phyloP scores from a whole-genome alignment of 306 rosid species.

The Vigna mungo region DNA sequence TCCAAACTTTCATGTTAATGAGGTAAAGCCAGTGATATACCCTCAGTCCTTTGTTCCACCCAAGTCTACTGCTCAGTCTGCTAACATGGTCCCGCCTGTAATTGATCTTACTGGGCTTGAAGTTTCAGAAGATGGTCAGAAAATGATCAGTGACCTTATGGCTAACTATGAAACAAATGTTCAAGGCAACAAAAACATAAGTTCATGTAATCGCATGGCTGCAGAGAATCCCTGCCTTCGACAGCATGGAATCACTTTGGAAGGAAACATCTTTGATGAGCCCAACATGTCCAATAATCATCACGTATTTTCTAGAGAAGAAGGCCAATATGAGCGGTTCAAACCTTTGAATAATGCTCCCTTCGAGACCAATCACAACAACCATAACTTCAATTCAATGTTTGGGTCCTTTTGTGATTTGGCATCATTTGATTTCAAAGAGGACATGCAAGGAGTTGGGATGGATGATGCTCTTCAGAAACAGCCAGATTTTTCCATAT shows the following conservation, averaged over 20 bases:
- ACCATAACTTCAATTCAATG: slow-evolving; percentile 52
- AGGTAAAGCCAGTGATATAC: slow-evolving; percentile 64
- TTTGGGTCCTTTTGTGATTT: slow-evolving; percentile 64
- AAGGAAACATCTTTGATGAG: slow-evolving; percentile 56
- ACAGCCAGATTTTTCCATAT: slow-evolving; percentile 57
- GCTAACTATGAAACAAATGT: slow-evolving; percentile 59
- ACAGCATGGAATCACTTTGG: slow-evolving; percentile 50
- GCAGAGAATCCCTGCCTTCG: slow-evolving; percentile 47
- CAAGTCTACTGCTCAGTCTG: slow-evolving; percentile 48
- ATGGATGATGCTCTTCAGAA: slow-evolving; percentile 53
- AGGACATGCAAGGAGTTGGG: slow-evolving; percentile 56
- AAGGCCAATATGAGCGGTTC: slow-evolving; percentile 55
- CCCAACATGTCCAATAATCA: slow-evolving; percentile 47
- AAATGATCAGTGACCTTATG: slow-evolving; percentile 64
- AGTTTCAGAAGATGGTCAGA: slow-evolving; percentile 71
- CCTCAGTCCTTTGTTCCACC: slow-evolving; percentile 59
- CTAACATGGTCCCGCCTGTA: slow-evolving; percentile 49
- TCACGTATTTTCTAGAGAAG: slow-evolving; percentile 54
- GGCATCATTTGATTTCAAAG: slow-evolving; percentile 61
- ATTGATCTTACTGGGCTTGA: slow-evolving; percentile 61
- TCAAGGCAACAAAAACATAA: slow-evolving; percentile 52
- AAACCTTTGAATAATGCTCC: slow-evolving; percentile 59
- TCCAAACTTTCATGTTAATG: slow-evolving; percentile 61
- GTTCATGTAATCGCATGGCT: slow-evolving; percentile 30
- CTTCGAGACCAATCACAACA: slow-evolving; percentile 52